Evolutionary conservation across 257 asterid genomes (phyloP).

Genomic region (Scutellaria minor): DNA sequence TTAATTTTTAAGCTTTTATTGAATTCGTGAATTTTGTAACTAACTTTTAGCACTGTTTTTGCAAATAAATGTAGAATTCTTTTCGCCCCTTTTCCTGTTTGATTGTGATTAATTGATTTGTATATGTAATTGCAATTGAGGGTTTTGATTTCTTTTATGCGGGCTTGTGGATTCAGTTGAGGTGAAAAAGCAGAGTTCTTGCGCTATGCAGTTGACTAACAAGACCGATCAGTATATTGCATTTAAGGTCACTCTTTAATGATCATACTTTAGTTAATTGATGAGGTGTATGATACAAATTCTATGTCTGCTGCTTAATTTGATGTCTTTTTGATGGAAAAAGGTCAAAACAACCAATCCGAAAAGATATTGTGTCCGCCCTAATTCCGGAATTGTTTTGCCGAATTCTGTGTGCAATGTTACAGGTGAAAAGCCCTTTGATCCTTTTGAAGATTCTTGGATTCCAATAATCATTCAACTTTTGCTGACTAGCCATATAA

Average conservation of each 20-base stretch:
- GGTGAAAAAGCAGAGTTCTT: slow-evolving; percentile 79
- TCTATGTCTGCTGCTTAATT: slow-evolving; percentile 10
- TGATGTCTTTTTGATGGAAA: slow-evolving; percentile 10
- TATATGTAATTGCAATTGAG: slow-evolving; percentile 24
- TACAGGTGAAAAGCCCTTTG: slow-evolving; percentile 53
- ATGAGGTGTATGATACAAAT: not conserved
- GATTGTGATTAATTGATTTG: not conserved
- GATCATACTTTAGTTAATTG: slow-evolving; percentile 7
- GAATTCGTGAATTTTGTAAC: not conserved
- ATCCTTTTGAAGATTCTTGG: slow-evolving; percentile 11
- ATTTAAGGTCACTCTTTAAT: slow-evolving; percentile 60
- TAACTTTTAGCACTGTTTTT: not conserved
- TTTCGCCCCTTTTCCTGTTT: not conserved
- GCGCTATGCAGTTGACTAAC: slow-evolving; percentile 80
- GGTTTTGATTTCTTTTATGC: slow-evolving; percentile 25
- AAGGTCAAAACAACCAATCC: slow-evolving; percentile 96
- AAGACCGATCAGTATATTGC: slow-evolving; percentile 79
- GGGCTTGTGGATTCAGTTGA: slow-evolving; percentile 64
- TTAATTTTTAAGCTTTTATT: slow-evolving; percentile 21
- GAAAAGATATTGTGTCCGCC: slow-evolving; percentile 79
- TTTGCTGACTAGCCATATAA: slow-evolving; percentile 8
- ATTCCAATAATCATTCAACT: not conserved
- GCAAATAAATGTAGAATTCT: not conserved
- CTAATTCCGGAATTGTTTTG: slow-evolving; percentile 76
- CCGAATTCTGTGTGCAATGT: slow-evolving; percentile 76